Percentiles rank a stretch among this genome's conserved stretches.
phyloP scores from a whole-genome alignment of 2,329 filamentous ascomycete genomes.

The Paecilomyces niveus region DNA sequence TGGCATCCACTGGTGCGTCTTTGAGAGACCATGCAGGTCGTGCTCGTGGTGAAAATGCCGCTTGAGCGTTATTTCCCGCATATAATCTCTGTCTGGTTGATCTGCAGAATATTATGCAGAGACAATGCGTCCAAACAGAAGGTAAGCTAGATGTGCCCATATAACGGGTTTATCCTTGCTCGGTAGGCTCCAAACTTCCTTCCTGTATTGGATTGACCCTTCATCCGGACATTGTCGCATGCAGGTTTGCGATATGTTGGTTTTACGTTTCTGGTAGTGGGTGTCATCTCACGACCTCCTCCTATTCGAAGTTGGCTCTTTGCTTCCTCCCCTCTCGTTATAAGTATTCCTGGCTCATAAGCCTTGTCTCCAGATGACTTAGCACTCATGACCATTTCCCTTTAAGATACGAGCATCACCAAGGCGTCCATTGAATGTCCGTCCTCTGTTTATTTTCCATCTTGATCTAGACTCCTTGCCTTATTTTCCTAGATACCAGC shows the following conservation, averaged over 20 bases:
- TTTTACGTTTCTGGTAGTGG: background rate
- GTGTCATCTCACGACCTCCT: background rate
- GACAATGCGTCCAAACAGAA: background rate
- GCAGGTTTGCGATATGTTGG: background rate
- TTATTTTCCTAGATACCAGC: background rate
- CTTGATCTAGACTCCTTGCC: background rate
- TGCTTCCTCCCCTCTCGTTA: background rate
- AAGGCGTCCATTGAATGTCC: background rate
- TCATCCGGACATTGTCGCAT: background rate
- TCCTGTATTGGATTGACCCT: background rate
- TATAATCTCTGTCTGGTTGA: background rate
- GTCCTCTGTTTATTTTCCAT: background rate
- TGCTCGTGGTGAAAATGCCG: background rate
- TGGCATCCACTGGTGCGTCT: conserved; percentile 19
- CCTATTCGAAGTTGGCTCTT: background rate
- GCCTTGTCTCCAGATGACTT: background rate
- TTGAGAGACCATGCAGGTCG: conserved; percentile 18
- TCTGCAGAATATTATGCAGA: background rate
- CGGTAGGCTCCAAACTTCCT: background rate
- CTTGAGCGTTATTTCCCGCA: background rate
- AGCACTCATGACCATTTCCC: background rate
- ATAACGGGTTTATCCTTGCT: background rate
- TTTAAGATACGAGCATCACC: background rate
- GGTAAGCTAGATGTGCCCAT: background rate
- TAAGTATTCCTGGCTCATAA: background rate